Evolutionary conservation across 2,329 filamentous ascomycete species (phyloP), one percentile per base, ranked within the genome.

Genomic region (Aspergillus pseudoglaucus): DNA sequence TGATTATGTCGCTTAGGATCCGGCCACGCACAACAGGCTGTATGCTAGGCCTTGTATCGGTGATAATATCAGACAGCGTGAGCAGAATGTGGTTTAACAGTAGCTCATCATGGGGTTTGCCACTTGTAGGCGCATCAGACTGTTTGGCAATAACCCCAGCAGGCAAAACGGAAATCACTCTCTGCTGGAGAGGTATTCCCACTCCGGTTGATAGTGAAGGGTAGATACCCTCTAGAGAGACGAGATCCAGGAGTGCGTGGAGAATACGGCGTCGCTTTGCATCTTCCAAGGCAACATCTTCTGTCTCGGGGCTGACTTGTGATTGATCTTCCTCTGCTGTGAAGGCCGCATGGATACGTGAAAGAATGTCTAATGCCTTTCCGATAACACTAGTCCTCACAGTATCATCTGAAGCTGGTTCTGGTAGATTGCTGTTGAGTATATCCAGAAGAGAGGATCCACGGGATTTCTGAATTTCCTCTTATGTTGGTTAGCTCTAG

Each of bases 211-310:
- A 72, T 14, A 73, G 58, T 5, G 61, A 71, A 5, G 71, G 71
- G 52, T 73, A 73, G 20, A 74, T 67, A 4, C 71, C 71, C 49
- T 74, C 71, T 6, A 73, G 49, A 2, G 71, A 71, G 35, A 73
- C 61, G 43, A 74, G 52, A 46, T 74, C 71, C 40, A 73, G 54
- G 6, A 74, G 54, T 4, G 68, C 66, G 60, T 73, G 64, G 3
- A 72, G 53, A 12, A 63, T 51, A 22, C 68, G 62, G 27, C 68
- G 67, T 25, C 67, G 59, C 47, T 62, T 72, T n/a, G 69, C 67
- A 59, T 72, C 69, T 56, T 71, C 68, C 25, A 69, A 52, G 18
- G 56, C 57, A 6, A 57, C 48, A 50, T 70, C 64, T 48, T 61
- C 58, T n/a, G 48, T 45, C 4, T 49, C 51, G 8, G 40, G 35